phyloP scores from a whole-genome alignment of 2,329 filamentous ascomycete genomes.

The Talaromyces pinophilus region DNA sequence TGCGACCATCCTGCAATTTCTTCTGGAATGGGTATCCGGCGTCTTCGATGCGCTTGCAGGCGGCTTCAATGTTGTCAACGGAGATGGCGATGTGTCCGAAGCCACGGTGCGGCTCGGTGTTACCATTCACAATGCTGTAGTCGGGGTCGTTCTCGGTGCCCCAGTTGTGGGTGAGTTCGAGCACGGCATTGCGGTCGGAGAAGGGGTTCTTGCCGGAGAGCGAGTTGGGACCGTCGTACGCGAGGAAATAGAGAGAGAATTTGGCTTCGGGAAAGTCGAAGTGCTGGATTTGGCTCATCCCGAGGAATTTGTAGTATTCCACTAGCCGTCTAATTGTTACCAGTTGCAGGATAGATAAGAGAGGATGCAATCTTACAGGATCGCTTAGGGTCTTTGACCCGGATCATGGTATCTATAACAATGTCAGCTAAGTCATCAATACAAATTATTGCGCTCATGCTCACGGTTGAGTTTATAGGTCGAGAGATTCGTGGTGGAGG shows the following conservation, averaged over 20 bases:
- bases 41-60: slow-evolving; percentile 85
- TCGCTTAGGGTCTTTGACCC: slow-evolving; percentile 89
- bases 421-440: slow-evolving; percentile 22
- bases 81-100: slow-evolving; percentile 86
- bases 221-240: slow-evolving; percentile 76
- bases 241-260: slow-evolving; percentile 94
- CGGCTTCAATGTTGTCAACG: slow-evolving; percentile 82
- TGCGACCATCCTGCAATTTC: slow-evolving; percentile 83
- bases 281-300: slow-evolving; percentile 80
- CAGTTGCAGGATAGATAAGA: background rate
- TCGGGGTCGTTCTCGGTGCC: slow-evolving; percentile 82
- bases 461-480: slow-evolving; percentile 67
- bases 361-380: slow-evolving; percentile 34
- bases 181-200: slow-evolving; percentile 80
- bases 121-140: slow-evolving; percentile 84
- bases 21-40: slow-evolving; percentile 95
- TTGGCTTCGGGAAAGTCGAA: slow-evolving; percentile 81
- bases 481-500: slow-evolving; percentile 58
- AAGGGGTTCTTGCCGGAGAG: slow-evolving; percentile 73
- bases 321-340: slow-evolving; percentile 49
- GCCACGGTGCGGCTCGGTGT: slow-evolving; percentile 79
- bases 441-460: slow-evolving; percentile 22
- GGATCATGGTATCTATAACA: slow-evolving; percentile 64
- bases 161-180: slow-evolving; percentile 83
- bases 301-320: slow-evolving; percentile 92